Evolutionary conservation across 257 asterid species (phyloP), one percentile per base, ranked within the genome.

Genomic region (Salvia splendens): DNA sequence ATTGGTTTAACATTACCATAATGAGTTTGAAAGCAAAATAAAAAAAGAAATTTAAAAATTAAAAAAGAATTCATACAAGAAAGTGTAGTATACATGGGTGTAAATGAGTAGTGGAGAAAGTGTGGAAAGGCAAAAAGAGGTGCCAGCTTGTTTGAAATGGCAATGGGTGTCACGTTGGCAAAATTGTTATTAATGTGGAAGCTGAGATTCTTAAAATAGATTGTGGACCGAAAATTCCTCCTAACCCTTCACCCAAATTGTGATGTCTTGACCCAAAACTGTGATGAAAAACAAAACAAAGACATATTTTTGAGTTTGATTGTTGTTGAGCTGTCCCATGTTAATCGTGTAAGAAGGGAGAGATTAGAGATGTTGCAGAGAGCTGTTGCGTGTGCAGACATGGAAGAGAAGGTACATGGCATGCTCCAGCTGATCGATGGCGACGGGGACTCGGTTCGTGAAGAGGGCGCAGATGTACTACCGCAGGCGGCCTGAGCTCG

Each of bases 401-500:
- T 93, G 96, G 96, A 88, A 69, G 95, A 90, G 53, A 85, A 84
- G 58, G 92, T 86, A 12, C 87, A 83, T 16, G n/a, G 68, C 47
- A 86, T 85, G 87, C 84, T 93, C 6, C 82, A 73, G 66, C 83
- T 93, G 12, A 84, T 93, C 8, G 85, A 90, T 78, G 92, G 84
- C 17, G 97, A 90, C 20, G 99, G 97, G 2, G 99, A 93, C 70
- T 88, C 99, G 12, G 12, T 93, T 93, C 59, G 91, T 91, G 10
- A 84, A 84, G 76, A 79, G 95, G 69, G 99, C 99, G 0, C 97
- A 93, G 69, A 93, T 90, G 99, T 93, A 90, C 79, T 93, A 93
- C 84, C 84, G 80, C 77, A 78, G 84, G 52, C 71, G 99, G 81
- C 99, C 99, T 7, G 97, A 93, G 83, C 87, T 93, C 65, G 76